These are phyloP conservation scores for Aspergillus caelatus DNA, from an alignment of 2,329 filamentous ascomycete genomes.

Conservation along the genomic window DNA sequence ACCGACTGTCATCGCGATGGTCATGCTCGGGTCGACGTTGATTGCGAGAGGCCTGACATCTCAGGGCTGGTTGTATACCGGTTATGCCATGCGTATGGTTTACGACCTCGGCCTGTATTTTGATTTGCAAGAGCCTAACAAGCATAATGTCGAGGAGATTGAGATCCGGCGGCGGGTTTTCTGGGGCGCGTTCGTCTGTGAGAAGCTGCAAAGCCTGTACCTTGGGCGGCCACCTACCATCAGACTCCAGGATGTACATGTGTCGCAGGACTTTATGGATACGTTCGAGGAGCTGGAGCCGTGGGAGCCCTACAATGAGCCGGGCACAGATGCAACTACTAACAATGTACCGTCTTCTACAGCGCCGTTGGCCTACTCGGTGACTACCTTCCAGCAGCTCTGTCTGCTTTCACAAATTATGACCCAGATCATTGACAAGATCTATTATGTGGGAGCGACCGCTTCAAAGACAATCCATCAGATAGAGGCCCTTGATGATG, in stretches of 20 bases:
- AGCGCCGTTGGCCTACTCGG: too few relatives aligned
- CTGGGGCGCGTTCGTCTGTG: slow-evolving; percentile 37
- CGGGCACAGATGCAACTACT: too few relatives aligned
- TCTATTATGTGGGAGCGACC: too few relatives aligned
- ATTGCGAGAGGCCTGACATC: too few relatives aligned
- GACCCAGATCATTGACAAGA: too few relatives aligned
- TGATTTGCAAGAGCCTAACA: background rate
- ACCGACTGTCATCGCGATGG: too few relatives aligned
- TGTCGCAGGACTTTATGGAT: background rate
- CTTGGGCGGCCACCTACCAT: background rate
- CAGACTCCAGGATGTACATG: background rate
- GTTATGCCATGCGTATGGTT: background rate
- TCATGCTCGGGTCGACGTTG: too few relatives aligned
- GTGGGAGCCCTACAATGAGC: background rate
- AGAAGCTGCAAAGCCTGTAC: slow-evolving; percentile 39
- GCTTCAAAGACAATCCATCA: too few relatives aligned
- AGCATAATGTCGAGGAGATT: slow-evolving; percentile 23
- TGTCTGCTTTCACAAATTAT: too few relatives aligned
- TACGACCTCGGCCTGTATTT: background rate
- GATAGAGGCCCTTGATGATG: too few relatives aligned
- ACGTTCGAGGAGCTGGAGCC: slow-evolving; percentile 8
- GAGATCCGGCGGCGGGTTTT: slow-evolving; percentile 37
- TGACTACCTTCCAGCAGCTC: too few relatives aligned
- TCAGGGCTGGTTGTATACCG: slow-evolving; percentile 18
- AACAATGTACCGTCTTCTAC: too few relatives aligned